phyloP scores from a whole-genome alignment of 108 stramenopile species.

The Poteriospumella lacustris region DNA sequence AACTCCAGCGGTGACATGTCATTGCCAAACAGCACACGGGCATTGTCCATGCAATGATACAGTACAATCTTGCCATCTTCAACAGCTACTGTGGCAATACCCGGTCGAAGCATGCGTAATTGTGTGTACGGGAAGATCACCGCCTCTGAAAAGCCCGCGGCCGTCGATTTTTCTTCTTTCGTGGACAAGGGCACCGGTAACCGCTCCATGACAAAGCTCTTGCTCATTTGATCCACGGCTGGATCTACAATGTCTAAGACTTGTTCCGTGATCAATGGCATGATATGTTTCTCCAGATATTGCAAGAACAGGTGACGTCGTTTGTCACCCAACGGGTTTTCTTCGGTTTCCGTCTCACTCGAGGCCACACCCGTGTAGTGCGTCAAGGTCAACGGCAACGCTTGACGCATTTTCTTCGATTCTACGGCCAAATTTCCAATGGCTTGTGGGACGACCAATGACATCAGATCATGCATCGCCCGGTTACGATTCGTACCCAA shows the following conservation, averaged over 20 bases:
- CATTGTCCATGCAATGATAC: slow-evolving; percentile 90
- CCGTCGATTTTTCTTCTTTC: slow-evolving; percentile 49
- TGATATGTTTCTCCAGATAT: neutral
- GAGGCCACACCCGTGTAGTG: neutral
- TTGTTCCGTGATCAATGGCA: neutral
- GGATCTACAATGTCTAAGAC: slow-evolving; percentile 67
- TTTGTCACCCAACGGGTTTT: too few species aligned
- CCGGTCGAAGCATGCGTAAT: slow-evolving; percentile 63
- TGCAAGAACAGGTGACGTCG: slow-evolving; percentile 32
- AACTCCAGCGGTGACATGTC: slow-evolving; percentile 88
- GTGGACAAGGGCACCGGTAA: slow-evolving; percentile 74
- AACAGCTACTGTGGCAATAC: slow-evolving; percentile 76
- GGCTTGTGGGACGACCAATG: too few species aligned
- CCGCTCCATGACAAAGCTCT: slow-evolving; percentile 79
- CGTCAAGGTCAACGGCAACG: neutral
- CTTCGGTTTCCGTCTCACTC: too few species aligned
- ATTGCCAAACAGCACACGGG: slow-evolving; percentile 72
- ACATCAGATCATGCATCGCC: neutral
- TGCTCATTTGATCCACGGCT: slow-evolving; percentile 85
- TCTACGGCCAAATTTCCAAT: too few species aligned
- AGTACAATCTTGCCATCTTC: slow-evolving; percentile 86
- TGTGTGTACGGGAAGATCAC: slow-evolving; percentile 35
- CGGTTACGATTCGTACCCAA: neutral
- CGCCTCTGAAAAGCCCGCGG: slow-evolving; percentile 22
- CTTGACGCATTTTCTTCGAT: too few species aligned